These are phyloP conservation scores for Cenchrus fungigraminus DNA, from an alignment of 176 grass and related monocot genomes.

Conservation along the genomic window DNA sequence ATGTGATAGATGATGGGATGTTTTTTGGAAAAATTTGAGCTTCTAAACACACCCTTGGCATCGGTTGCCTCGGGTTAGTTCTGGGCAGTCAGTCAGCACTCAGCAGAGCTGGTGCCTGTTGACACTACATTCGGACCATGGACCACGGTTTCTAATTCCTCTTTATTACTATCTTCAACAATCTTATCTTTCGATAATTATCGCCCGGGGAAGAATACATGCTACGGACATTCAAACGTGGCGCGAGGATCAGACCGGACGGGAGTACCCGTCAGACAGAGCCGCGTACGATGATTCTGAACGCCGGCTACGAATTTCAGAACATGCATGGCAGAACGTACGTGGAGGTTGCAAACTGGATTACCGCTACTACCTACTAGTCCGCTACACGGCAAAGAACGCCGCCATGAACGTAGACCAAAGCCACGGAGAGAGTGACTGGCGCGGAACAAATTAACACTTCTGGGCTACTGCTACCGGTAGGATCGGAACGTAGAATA, in stretches of 20 bases:
- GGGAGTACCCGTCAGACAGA: neutral
- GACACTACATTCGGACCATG: conserved; percentile 10
- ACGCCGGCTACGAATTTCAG: neutral
- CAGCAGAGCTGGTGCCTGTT: neutral
- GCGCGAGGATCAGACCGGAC: neutral
- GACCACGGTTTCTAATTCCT: conserved; percentile 3
- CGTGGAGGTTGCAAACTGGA: neutral
- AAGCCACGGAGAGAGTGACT: neutral
- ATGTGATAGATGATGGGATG: too few species aligned
- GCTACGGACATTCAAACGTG: neutral
- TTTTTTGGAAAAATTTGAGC: too few species aligned
- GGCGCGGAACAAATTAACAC: too few species aligned
- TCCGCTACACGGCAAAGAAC: neutral
- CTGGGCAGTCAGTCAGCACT: neutral
- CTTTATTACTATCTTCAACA: neutral
- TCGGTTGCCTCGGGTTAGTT: neutral
- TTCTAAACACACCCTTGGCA: neutral
- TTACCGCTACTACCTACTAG: too few species aligned
- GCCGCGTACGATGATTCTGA: neutral
- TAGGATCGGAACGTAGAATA: neutral
- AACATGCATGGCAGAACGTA: neutral
- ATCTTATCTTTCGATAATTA: neutral
- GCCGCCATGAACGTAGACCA: neutral
- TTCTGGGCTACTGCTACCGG: too few species aligned
- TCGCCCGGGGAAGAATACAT: neutral